Percentiles rank a stretch among this genome's conserved stretches.
phyloP scores from a whole-genome alignment of 1,139 yeast species.

The Keqinozyma sinolaborantium region DNA sequence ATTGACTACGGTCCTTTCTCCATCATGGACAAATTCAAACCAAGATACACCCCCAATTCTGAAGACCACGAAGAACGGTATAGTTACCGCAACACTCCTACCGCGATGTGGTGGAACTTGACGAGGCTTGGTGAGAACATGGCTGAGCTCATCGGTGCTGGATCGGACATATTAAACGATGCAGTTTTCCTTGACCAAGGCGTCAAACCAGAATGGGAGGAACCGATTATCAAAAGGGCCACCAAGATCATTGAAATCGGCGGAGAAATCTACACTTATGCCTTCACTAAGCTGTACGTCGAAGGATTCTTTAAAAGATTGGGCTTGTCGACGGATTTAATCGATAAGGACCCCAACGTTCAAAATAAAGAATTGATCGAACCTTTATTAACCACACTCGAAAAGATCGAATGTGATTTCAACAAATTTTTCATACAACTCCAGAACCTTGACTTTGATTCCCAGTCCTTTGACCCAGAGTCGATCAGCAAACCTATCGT shows the following conservation, averaged over 20 bases:
- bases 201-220: conserved; percentile 47
- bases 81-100: conserved; percentile 77
- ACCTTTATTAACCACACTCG: conserved; percentile 62
- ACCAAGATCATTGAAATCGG: conserved; percentile 60
- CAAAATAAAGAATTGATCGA: conserved; percentile 48
- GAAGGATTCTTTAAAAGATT: conserved; percentile 61
- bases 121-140: conserved; percentile 81
- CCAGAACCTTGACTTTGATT: conserved; percentile 36
- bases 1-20: conserved; percentile 96
- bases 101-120: conserved; percentile 91
- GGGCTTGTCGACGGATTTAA: conserved; percentile 50
- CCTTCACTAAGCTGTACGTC: conserved; percentile 59
- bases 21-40: conserved; percentile 80
- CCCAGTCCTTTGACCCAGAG: conserved; percentile 7
- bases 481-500: conserved; percentile 9
- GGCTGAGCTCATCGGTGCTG: conserved; percentile 78
- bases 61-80: conserved; percentile 76
- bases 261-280: conserved; percentile 62
- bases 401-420: conserved; percentile 67
- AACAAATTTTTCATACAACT: conserved; percentile 71
- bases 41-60: conserved; percentile 82
- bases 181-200: conserved; percentile 32
- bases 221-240: conserved; percentile 56
- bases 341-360: conserved; percentile 28
- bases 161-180: conserved; percentile 40